Conservation (phyloP, 2,329 filamentous ascomycete species). For the Pseudocercospora musae region DNA sequence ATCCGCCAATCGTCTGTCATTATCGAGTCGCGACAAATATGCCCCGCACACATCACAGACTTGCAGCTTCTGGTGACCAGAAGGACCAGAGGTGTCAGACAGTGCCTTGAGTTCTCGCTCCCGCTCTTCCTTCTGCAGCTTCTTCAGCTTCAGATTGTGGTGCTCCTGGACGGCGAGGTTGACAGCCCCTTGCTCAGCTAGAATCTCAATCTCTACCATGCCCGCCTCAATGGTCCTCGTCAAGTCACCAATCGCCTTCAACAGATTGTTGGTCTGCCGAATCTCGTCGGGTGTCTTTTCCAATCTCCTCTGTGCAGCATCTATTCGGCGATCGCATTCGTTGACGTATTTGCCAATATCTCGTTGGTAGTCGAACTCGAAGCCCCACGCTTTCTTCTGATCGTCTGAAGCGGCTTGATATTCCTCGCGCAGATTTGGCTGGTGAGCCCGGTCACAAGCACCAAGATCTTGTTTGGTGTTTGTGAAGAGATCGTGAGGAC, state of each 20-base stretch:
- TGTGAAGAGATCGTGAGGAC: slow-evolving; percentile 97
- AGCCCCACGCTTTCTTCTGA: slow-evolving; percentile 76
- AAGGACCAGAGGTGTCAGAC: slow-evolving; percentile 86
- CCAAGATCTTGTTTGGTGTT: slow-evolving; percentile 99
- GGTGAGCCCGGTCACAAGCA: slow-evolving; percentile 82
- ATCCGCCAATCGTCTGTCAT: slow-evolving; percentile 88
- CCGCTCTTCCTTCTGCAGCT: slow-evolving; percentile 74
- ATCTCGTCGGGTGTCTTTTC: slow-evolving; percentile 99
- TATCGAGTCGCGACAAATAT: slow-evolving; percentile 87
- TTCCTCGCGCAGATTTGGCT: slow-evolving; percentile 81
- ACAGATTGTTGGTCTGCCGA: slow-evolving; percentile 77
- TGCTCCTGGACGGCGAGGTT: slow-evolving; percentile 81
- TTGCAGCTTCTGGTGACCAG: slow-evolving; percentile 94
- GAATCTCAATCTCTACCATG: slow-evolving; percentile 77
- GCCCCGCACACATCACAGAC: slow-evolving; percentile 98
- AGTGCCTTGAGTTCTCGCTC: slow-evolving; percentile 88
- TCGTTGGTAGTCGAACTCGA: slow-evolving; percentile 94
- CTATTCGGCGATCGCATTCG: slow-evolving; percentile 92
- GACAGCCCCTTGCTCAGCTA: slow-evolving; percentile 78
- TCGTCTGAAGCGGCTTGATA: slow-evolving; percentile 71
- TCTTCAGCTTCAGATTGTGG: slow-evolving; percentile 77
- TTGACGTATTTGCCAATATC: slow-evolving; percentile 97
- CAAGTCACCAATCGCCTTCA: slow-evolving; percentile 83
- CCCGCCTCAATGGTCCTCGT: slow-evolving; percentile 74
- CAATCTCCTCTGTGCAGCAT: slow-evolving; percentile 79